A percentile compares a stretch with the other conserved stretches of the same genome.
These are phyloP conservation scores for Pterocarpus santalinus DNA, from an alignment of 306 rosid species.

Conservation along the genomic window DNA sequence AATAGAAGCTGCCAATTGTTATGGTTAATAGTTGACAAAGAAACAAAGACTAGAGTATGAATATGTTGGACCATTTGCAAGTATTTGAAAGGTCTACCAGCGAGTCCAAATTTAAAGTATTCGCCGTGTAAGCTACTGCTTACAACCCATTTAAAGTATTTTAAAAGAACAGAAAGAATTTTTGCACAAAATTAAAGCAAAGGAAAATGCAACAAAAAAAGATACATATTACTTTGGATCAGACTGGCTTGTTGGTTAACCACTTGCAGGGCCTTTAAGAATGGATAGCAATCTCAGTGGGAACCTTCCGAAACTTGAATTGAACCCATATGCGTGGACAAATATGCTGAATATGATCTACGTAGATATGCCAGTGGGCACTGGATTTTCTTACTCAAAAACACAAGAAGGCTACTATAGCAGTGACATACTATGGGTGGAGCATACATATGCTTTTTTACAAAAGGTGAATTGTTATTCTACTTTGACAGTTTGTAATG, in stretches of 20 bases:
- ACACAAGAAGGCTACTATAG: conserved; percentile 33
- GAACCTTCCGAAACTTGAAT: conserved; percentile 32
- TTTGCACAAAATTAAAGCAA: no score
- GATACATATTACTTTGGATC: no score
- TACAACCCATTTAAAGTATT: no score
- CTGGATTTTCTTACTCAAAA: conserved; percentile 57
- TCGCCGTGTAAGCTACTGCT: no score
- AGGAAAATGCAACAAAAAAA: no score
- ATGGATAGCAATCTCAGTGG: conserved; percentile 36
- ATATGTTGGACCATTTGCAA: no score
- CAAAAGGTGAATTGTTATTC: conserved; percentile 46
- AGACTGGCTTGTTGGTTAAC: background rate
- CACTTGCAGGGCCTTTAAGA: conserved; percentile 50
- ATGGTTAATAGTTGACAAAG: no score
- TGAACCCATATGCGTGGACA: conserved; percentile 54
- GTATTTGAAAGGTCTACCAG: no score
- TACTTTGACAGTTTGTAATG: background rate
- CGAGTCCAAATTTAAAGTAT: no score
- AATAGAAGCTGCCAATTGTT: no score
- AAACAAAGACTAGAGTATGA: no score
- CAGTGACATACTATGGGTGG: conserved; percentile 42
- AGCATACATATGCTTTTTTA: conserved; percentile 50
- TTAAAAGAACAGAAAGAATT: no score
- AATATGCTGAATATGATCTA: conserved; percentile 47
- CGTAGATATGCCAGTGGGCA: conserved; percentile 59